Percentiles rank a stretch among this genome's conserved stretches.
These are phyloP conservation scores for Ajuga chamaepitys DNA, from an alignment of 257 asterid species.

Conservation along the genomic window DNA sequence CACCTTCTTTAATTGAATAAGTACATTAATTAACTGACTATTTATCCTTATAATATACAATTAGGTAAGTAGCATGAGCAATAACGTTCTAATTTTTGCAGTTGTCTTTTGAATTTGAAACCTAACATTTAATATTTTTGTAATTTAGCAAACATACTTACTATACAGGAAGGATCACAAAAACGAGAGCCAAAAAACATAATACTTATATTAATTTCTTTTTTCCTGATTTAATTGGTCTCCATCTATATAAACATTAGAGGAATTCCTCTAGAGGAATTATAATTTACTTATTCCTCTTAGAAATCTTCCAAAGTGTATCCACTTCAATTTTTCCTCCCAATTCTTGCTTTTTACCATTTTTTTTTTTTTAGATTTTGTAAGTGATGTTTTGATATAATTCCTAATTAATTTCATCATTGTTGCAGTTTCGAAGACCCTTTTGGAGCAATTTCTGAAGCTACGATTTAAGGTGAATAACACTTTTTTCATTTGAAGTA, in stretches of 20 bases:
- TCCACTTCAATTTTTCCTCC: not conserved
- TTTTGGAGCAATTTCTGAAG: not conserved
- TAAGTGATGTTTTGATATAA: not conserved
- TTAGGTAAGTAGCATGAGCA: conserved; percentile 13
- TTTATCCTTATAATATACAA: too few species aligned
- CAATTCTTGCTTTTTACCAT: not conserved
- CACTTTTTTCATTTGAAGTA: too few species aligned
- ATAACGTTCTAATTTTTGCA: not conserved
- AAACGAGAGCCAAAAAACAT: not conserved
- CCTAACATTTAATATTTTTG: not conserved
- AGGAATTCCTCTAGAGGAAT: not conserved
- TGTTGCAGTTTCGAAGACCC: conserved; percentile 10
- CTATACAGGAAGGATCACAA: not conserved
- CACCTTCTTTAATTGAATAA: too few species aligned
- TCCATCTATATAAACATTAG: conserved; percentile 5
- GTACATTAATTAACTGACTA: too few species aligned
- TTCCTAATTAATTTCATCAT: not conserved
- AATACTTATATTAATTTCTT: not conserved
- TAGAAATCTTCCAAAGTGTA: too few species aligned
- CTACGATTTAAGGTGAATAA: not conserved
- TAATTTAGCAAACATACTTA: not conserved
- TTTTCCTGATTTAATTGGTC: conserved; percentile 1
- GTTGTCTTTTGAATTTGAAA: conserved; percentile 6
- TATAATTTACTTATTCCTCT: too few species aligned
- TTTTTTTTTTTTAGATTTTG: not conserved